Evolutionary conservation across 2,329 filamentous ascomycete genomes (phyloP).

Genomic region (Fusarium napiforme): DNA sequence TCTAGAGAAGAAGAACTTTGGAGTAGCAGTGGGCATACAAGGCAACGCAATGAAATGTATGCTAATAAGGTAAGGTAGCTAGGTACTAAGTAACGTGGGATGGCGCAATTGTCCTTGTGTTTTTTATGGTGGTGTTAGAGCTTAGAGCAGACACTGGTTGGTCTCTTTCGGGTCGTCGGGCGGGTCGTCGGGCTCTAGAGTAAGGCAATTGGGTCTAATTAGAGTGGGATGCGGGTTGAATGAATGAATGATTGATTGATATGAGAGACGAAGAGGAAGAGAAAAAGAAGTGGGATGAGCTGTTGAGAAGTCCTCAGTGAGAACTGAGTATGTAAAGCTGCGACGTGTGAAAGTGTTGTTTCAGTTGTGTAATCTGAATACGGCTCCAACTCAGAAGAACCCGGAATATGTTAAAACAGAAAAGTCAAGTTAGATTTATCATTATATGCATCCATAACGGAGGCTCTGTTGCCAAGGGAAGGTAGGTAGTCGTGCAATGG

Average conservation of each 20-base stretch:
- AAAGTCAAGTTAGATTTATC: background rate
- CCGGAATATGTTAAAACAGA: background rate
- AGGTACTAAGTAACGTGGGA: slow-evolving; percentile 31
- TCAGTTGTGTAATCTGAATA: slow-evolving; percentile 10
- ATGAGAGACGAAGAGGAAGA: background rate
- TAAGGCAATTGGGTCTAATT: slow-evolving; percentile 16
- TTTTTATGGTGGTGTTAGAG: background rate
- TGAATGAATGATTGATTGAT: slow-evolving; percentile 8
- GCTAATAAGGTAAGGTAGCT: background rate
- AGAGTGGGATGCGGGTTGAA: slow-evolving; percentile 28
- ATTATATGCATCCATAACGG: background rate
- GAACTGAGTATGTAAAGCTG: background rate
- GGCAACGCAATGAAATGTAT: slow-evolving; percentile 20
- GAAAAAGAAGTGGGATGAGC: slow-evolving; percentile 34
- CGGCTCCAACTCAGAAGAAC: background rate
- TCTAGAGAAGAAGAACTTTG: slow-evolving; percentile 10
- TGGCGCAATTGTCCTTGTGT: slow-evolving; percentile 25
- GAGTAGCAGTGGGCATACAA: slow-evolving; percentile 26
- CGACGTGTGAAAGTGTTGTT: slow-evolving; percentile 10
- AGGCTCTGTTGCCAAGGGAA: background rate
- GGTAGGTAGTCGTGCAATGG: background rate
- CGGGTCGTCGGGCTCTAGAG: slow-evolving; percentile 33
- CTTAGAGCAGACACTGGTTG: slow-evolving; percentile 8
- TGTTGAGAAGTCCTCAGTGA: background rate
- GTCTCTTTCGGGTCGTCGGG: slow-evolving; percentile 40